Percentiles rank a stretch among this genome's conserved stretches.
Evolutionary conservation across 225 moss, liverwort and hornwort species (phyloP).

Genomic region (Rhytidiadelphus loreus): DNA sequence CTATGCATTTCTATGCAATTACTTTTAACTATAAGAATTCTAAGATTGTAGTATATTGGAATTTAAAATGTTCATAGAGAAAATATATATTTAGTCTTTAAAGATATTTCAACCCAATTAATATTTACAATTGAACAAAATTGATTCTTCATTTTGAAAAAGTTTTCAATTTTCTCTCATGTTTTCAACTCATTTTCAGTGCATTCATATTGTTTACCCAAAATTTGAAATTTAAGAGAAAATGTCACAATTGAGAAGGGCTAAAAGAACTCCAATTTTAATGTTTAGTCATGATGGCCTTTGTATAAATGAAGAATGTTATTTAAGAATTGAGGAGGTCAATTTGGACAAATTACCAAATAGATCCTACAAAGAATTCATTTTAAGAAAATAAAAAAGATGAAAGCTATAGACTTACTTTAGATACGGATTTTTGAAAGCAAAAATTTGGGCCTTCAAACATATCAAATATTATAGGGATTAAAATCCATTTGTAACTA

Average conservation of each 20-base stretch:
- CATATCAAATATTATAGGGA: not conserved
- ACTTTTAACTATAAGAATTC: not conserved
- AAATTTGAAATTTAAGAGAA: not conserved
- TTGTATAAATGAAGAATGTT: too few relatives aligned
- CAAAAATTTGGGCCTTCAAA: not conserved
- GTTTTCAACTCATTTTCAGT: not conserved
- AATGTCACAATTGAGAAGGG: not conserved
- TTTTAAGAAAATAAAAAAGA: not conserved
- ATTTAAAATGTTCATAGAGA: not conserved
- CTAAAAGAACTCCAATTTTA: not conserved
- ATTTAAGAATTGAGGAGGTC: not conserved
- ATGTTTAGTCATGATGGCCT: not conserved
- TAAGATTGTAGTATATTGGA: not conserved
- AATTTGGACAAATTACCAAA: not conserved
- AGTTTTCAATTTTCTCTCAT: not conserved
- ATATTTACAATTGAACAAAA: too few relatives aligned
- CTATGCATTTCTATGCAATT: not conserved
- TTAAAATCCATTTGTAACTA: not conserved
- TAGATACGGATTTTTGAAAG: not conserved
- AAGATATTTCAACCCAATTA: too few relatives aligned
- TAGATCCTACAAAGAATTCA: not conserved
- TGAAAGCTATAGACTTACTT: not conserved
- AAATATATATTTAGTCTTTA: not conserved
- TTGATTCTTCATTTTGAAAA: too few relatives aligned
- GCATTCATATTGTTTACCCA: rapidly evolving